Conservation (phyloP, 2,329 filamentous ascomycete genomes). For the Aspergillus bombycis region DNA sequence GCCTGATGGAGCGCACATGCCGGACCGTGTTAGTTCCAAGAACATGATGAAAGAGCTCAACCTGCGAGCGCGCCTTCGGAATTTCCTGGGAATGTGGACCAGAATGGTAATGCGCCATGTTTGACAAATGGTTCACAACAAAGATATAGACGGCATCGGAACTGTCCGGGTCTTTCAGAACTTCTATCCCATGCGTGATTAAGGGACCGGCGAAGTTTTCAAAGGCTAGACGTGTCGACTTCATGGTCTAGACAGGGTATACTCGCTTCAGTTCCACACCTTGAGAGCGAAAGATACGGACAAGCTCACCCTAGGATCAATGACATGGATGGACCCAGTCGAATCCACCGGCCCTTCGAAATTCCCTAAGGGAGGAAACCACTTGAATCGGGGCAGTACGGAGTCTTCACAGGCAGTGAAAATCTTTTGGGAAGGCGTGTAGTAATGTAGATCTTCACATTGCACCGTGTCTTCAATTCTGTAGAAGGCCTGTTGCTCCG, state of each 20-base stretch:
- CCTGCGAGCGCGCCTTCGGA: slow-evolving; percentile 53
- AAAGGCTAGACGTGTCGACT: slow-evolving; percentile 51
- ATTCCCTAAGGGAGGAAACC: slow-evolving; percentile 56
- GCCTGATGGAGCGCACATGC: slow-evolving; percentile 57
- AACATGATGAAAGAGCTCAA: slow-evolving; percentile 62
- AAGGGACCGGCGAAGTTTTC: slow-evolving; percentile 58
- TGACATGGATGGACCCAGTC: slow-evolving; percentile 47
- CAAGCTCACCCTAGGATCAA: slow-evolving; percentile 54
- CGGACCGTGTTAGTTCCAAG: slow-evolving; percentile 46
- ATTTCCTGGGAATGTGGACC: slow-evolving; percentile 23
- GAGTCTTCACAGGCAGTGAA: slow-evolving; percentile 62
- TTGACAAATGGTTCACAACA: slow-evolving; percentile 62
- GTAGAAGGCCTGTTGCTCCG: slow-evolving; percentile 37
- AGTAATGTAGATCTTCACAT: slow-evolving; percentile 65
- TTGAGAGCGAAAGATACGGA: not conserved
- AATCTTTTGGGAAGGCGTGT: slow-evolving; percentile 51
- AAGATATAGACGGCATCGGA: slow-evolving; percentile 59
- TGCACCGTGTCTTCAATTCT: slow-evolving; percentile 56
- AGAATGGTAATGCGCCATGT: slow-evolving; percentile 42
- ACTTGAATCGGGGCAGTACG: slow-evolving; percentile 46
- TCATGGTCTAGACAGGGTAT: slow-evolving; percentile 46
- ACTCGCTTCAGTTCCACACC: not conserved
- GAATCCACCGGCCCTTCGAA: slow-evolving; percentile 42
- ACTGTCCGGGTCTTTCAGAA: slow-evolving; percentile 54
- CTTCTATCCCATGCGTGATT: slow-evolving; percentile 63